These are phyloP conservation scores for Mucor saturninus DNA, from an alignment of 371 early-diverging fungal species.

Conservation along the genomic window DNA sequence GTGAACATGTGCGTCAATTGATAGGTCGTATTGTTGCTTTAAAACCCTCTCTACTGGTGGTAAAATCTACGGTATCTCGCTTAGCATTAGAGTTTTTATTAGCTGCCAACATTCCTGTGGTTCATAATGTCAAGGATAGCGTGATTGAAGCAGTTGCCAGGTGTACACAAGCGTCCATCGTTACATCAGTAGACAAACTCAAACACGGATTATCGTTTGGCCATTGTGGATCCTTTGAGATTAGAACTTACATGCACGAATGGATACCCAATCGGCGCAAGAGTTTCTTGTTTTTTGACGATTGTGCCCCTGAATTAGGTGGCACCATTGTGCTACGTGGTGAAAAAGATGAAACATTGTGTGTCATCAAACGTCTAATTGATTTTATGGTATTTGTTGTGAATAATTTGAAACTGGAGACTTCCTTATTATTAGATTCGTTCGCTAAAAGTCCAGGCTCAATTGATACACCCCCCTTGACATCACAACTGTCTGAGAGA, in stretches of 20 bases:
- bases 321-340: constrained; percentile 93
- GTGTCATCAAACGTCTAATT: constrained; percentile 77
- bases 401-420: constrained; percentile 86
- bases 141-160: constrained; percentile 85
- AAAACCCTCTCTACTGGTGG: constrained; percentile 81
- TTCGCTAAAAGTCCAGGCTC: constrained; percentile 50
- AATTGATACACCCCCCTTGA: background rate
- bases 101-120: constrained; percentile 78
- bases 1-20: constrained; percentile 81
- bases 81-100: constrained; percentile 84
- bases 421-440: constrained; percentile 68
- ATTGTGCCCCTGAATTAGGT: constrained; percentile 81
- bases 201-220: constrained; percentile 76
- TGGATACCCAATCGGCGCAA: constrained; percentile 81
- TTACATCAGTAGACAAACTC: constrained; percentile 84
- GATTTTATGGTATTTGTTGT: constrained; percentile 85
- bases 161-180: constrained; percentile 85
- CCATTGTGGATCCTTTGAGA: constrained; percentile 78
- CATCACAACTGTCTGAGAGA: constrained; percentile 5
- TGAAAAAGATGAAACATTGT: constrained; percentile 62
- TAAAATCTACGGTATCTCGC: constrained; percentile 83
- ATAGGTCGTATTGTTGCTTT: constrained; percentile 80
- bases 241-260: constrained; percentile 81
- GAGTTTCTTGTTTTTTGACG: constrained; percentile 88
- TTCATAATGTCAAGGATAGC: constrained; percentile 84